phyloP scores from a whole-genome alignment of 192 early-diverging fungal species.

The Backusella liffmaniae region DNA sequence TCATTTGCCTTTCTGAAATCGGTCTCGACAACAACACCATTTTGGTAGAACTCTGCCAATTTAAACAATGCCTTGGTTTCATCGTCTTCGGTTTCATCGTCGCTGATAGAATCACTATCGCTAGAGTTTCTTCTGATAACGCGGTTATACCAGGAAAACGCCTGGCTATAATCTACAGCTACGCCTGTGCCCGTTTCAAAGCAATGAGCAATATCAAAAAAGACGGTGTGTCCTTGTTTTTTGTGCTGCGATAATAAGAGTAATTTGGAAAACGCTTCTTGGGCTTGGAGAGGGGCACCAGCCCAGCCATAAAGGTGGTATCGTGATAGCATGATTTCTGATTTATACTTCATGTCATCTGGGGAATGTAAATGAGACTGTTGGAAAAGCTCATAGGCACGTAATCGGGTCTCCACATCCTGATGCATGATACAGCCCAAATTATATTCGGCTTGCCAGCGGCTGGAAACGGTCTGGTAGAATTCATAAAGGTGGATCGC shows the following conservation, averaged over 20 bases:
- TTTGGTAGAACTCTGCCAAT: constrained; percentile 31
- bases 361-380: constrained; percentile 19
- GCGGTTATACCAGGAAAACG: constrained; percentile 27
- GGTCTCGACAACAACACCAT: constrained; percentile 10
- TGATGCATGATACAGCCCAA: constrained; percentile 29
- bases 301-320: constrained; percentile 37
- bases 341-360: neutral
- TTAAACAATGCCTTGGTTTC: constrained; percentile 25
- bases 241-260: constrained; percentile 18
- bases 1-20: constrained; percentile 26
- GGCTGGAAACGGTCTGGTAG: neutral
- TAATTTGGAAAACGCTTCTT: constrained; percentile 17
- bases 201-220: constrained; percentile 30
- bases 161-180: constrained; percentile 18
- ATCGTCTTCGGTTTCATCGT: constrained; percentile 33
- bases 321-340: constrained; percentile 29
- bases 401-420: neutral
- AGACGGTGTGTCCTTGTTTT: constrained; percentile 11
- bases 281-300: neutral
- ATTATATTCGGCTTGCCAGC: constrained; percentile 29
- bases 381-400: constrained; percentile 19
- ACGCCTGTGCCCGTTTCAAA: constrained; percentile 34
- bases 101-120: neutral
- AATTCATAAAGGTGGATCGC: constrained; percentile 2
- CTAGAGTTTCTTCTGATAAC: neutral